Evolutionary conservation across 495 filamentous ascomycete species (phyloP).

Genomic region (Achaetomiella virescens): DNA sequence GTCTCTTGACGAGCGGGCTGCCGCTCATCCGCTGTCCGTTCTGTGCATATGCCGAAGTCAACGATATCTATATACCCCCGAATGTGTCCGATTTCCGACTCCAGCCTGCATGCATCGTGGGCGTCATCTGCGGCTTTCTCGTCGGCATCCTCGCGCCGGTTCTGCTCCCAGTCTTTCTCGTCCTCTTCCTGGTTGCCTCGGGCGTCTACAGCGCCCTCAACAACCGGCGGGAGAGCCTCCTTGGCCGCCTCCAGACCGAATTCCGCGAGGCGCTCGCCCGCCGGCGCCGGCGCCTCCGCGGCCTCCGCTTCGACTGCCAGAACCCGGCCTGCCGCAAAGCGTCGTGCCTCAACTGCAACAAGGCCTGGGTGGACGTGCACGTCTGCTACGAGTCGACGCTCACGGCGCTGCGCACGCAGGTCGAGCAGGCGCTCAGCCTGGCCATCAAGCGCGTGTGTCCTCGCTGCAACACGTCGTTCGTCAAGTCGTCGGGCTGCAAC

Average conservation of each 20-base stretch:
- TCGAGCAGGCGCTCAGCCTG: slow-evolving; percentile 85
- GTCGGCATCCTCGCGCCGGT: slow-evolving; percentile 46
- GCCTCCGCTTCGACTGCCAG: slow-evolving; percentile 67
- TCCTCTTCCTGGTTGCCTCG: slow-evolving; percentile 34
- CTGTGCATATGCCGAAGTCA: slow-evolving; percentile 82
- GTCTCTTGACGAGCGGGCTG: slow-evolving; percentile 61
- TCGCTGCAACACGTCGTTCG: slow-evolving; percentile 78
- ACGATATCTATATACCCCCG: slow-evolving; percentile 64
- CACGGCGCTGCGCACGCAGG: slow-evolving; percentile 72
- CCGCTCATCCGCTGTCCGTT: slow-evolving; percentile 84
- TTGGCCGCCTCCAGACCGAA: slow-evolving; percentile 33
- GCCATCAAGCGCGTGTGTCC: slow-evolving; percentile 96
- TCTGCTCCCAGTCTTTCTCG: slow-evolving; percentile 42
- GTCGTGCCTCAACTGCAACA: slow-evolving; percentile 72
- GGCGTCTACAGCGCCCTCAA: slow-evolving; percentile 32
- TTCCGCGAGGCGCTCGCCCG: slow-evolving; percentile 53
- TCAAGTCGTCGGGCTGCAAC: slow-evolving; percentile 91
- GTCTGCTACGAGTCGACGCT: slow-evolving; percentile 81
- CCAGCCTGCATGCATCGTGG: slow-evolving; percentile 42
- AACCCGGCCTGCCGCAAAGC: slow-evolving; percentile 56
- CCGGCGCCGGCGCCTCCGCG: slow-evolving; percentile 54
- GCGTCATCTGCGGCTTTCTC: slow-evolving; percentile 37
- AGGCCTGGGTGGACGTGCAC: slow-evolving; percentile 62
- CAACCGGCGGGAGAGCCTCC: slow-evolving; percentile 29
- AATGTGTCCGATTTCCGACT: slow-evolving; percentile 41